Percentiles rank a stretch among this genome's conserved stretches.
phyloP scores from a whole-genome alignment of 2,329 filamentous ascomycete genomes.

The Colletotrichum noveboracense region DNA sequence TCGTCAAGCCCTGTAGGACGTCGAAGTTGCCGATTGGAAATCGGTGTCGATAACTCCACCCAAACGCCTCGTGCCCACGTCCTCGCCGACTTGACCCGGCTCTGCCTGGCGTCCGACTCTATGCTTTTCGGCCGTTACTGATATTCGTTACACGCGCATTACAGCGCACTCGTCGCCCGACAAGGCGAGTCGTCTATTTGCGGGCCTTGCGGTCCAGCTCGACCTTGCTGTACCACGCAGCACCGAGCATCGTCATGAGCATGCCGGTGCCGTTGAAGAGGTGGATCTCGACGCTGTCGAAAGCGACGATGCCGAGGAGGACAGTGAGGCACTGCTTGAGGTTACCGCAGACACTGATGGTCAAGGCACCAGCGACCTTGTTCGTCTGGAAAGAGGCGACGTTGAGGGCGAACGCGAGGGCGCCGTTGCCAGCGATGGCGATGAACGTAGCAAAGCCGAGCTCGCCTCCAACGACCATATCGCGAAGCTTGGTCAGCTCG shows the following conservation, averaged over 20 bases:
- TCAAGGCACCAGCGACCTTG: constrained; percentile 61
- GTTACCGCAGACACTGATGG: constrained; percentile 65
- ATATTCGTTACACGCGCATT: constrained; percentile 17
- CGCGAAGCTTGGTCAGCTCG: constrained; percentile 51
- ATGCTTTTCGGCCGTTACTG: constrained; percentile 18
- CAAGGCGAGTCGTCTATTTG: constrained; percentile 4
- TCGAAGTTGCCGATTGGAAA: neutral
- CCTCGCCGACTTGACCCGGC: neutral
- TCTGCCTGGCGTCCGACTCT: constrained; percentile 4
- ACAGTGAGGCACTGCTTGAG: constrained; percentile 64
- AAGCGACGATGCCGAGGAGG: constrained; percentile 57
- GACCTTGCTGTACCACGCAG: constrained; percentile 62
- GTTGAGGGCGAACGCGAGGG: constrained; percentile 61
- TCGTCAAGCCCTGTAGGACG: neutral
- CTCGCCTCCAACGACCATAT: constrained; percentile 38
- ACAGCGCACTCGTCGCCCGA: neutral
- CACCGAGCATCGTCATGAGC: constrained; percentile 58
- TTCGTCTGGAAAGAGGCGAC: constrained; percentile 64
- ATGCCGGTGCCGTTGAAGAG: constrained; percentile 62
- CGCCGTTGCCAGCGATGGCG: constrained; percentile 55
- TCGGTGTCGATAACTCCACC: neutral
- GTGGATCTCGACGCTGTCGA: constrained; percentile 52
- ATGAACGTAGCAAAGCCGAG: constrained; percentile 40
- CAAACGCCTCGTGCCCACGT: neutral
- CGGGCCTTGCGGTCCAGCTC: constrained; percentile 54